These are phyloP conservation scores for Phytopythium ostracodes DNA, from an alignment of 352 stramenopile species.

Conservation along the genomic window DNA sequence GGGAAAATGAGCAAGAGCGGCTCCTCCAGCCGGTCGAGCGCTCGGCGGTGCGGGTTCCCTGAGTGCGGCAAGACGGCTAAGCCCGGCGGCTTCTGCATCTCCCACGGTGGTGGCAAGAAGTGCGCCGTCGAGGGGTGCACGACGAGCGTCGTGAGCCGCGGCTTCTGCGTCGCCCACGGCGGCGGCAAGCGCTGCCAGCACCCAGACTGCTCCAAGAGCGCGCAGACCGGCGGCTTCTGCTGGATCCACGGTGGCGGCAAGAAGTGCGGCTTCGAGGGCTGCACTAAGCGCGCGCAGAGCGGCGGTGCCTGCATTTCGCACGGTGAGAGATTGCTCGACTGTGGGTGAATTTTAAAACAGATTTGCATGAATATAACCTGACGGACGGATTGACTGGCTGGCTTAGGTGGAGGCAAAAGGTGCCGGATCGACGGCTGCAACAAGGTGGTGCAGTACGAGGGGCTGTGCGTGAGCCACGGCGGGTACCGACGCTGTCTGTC, in stretches of 20 bases:
- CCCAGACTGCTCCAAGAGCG: constrained; percentile 26
- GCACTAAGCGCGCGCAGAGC: constrained; percentile 48
- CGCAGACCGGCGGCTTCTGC: constrained; percentile 40
- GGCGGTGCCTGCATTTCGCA: constrained; percentile 55
- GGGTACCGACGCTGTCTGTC: constrained; percentile 50
- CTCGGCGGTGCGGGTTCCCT: constrained; percentile 36
- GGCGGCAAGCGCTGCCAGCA: constrained; percentile 47
- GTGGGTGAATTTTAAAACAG: too few relatives aligned
- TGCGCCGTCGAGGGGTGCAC: constrained; percentile 43
- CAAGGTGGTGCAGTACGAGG: constrained; percentile 64
- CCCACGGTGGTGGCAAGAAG: constrained; percentile 50
- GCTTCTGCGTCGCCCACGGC: constrained; percentile 57
- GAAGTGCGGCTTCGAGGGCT: constrained; percentile 42
- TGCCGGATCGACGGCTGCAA: constrained; percentile 46
- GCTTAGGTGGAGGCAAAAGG: constrained; percentile 41
- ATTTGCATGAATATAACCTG: neutral
- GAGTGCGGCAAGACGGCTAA: constrained; percentile 51
- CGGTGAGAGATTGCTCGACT: constrained; percentile 14
- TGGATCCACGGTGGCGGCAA: constrained; percentile 59
- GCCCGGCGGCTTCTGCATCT: constrained; percentile 48
- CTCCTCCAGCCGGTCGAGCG: constrained; percentile 4
- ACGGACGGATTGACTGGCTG: neutral
- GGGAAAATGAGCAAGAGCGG: neutral
- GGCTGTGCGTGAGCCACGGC: constrained; percentile 50
- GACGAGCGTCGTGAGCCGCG: constrained; percentile 51